Conservation (phyloP, 129 eudicot species). For the Tagetes erecta region DNA sequence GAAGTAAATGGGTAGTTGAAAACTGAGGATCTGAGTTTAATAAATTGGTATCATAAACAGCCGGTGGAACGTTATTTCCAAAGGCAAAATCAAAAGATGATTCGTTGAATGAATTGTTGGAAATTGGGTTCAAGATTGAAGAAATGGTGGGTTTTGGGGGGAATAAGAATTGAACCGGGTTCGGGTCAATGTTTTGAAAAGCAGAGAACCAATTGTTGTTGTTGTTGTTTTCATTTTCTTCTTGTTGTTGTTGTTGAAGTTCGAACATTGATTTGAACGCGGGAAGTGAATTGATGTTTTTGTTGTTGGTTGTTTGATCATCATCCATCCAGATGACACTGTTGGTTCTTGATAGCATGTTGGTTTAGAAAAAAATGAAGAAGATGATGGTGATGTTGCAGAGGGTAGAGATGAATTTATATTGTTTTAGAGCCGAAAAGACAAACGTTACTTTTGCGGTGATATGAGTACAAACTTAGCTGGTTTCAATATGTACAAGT, state of each 20-base stretch:
- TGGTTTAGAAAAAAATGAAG: background rate
- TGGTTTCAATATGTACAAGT: slow-evolving; percentile 22
- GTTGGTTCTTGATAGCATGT: slow-evolving; percentile 53
- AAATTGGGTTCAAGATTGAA: slow-evolving; percentile 15
- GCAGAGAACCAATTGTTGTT: slow-evolving; percentile 44
- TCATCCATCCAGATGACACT: slow-evolving; percentile 61
- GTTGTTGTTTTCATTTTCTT: slow-evolving; percentile 34
- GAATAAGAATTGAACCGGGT: slow-evolving; percentile 47
- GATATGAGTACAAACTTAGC: slow-evolving; percentile 28
- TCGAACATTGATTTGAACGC: slow-evolving; percentile 69
- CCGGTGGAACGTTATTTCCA: slow-evolving; percentile 25
- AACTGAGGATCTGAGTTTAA: slow-evolving; percentile 47
- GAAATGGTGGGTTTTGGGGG: slow-evolving; percentile 49
- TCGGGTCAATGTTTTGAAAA: slow-evolving; percentile 55
- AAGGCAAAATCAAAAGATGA: slow-evolving; percentile 48
- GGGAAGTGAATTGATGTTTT: slow-evolving; percentile 37
- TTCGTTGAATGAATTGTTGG: background rate
- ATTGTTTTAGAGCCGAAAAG: slow-evolving; percentile 21
- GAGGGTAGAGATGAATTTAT: slow-evolving; percentile 31
- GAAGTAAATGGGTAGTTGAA: slow-evolving; percentile 50
- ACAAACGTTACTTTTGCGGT: slow-evolving; percentile 26
- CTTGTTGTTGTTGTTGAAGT: slow-evolving; percentile 33
- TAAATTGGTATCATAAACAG: slow-evolving; percentile 30
- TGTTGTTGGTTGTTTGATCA: slow-evolving; percentile 41
- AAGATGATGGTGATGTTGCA: slow-evolving; percentile 22